These are phyloP conservation scores for Pseudonitzschia delicatissima DNA, from an alignment of 108 stramenopile genomes.

Conservation along the genomic window DNA sequence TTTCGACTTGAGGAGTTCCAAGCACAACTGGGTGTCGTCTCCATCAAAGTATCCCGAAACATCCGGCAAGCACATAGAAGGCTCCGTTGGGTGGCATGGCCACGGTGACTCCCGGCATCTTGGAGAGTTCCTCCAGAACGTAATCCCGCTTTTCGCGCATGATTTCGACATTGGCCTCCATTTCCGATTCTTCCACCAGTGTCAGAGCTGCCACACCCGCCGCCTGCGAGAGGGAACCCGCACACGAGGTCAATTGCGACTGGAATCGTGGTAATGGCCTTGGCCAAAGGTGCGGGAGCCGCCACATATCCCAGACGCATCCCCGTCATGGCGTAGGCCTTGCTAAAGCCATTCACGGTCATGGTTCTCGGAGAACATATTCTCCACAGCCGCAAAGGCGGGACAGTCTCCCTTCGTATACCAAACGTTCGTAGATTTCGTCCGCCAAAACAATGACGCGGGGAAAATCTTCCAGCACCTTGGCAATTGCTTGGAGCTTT, in stretches of 20 bases:
- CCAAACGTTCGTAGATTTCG: slow-evolving; percentile 97
- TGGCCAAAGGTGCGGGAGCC: slow-evolving; percentile 61
- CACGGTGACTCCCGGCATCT: slow-evolving; percentile 65
- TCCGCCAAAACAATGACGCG: slow-evolving; percentile 84
- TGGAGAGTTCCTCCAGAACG: slow-evolving; percentile 63
- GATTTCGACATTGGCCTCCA: slow-evolving; percentile 62
- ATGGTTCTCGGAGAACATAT: slow-evolving; percentile 87
- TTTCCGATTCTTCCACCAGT: slow-evolving; percentile 65
- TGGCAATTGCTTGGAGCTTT: slow-evolving; percentile 59
- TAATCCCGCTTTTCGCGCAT: slow-evolving; percentile 87
- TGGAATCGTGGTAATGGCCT: slow-evolving; percentile 82
- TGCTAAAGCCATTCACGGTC: slow-evolving; percentile 93
- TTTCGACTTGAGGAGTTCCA: slow-evolving; percentile 80
- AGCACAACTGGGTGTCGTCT: slow-evolving; percentile 82
- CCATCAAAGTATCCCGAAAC: slow-evolving; percentile 77
- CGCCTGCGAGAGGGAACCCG: slow-evolving; percentile 90
- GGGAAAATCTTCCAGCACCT: slow-evolving; percentile 66
- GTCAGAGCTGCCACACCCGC: slow-evolving; percentile 89
- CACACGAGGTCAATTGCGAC: slow-evolving; percentile 92
- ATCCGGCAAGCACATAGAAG: slow-evolving; percentile 94
- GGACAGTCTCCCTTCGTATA: slow-evolving; percentile 81
- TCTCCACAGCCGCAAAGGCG: slow-evolving; percentile 78
- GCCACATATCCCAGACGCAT: slow-evolving; percentile 89
- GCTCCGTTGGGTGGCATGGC: slow-evolving; percentile 84
- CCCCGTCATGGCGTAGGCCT: slow-evolving; percentile 98